Evolutionary conservation across 768 basidiomycete species (phyloP), one percentile per base, ranked within the genome.

Genomic region (Hypholoma fasciculare): DNA sequence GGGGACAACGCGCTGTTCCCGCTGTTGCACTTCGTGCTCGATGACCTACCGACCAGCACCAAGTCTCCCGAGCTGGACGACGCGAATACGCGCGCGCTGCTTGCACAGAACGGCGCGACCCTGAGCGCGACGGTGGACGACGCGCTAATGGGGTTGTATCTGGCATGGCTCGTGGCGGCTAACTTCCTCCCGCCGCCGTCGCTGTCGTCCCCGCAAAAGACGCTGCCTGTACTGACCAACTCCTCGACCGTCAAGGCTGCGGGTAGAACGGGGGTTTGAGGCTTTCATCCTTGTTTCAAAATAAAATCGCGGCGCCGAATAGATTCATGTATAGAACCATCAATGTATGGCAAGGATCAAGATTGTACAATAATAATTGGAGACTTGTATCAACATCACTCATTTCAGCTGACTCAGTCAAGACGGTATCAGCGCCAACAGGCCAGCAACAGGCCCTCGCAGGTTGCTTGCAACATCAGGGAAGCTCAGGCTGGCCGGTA

Each of bases 1-100:
- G 92, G 96, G 70, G 96, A 98, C 71, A 98, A 99, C 63, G 97
- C 97, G 1, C 81, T 99, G 44, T 98, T 96, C 84, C 97, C 97
- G 2, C 78, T 99, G 9, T 82, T 99, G 16, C 96, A 99, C 73
- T 98, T 98, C 64, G 97, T 98, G 23, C 78, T 99, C 30, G 97
- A 98, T 69, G 97, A 99, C 72, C 80, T 99, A 17, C 97, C 97
- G 4, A 97, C 96, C 23, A 94, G 91, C 67, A 98, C 96, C 23
- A 97, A 96, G 72, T 86, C 94, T 0, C 92, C 97, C 2, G 89
- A 91, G 61, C 77, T 98, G 49, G 92, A 96, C 68, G 93, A 97
- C 68, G 70, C 80, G 19, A 97, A 96, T 70, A 96, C 94, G 16
- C 73, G 72, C n/a, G 77, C 81, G 11, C 69, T 98, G 42, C 72